Base-by-base conservation (phyloP, 2,329 filamentous ascomycete species). In the Nemania sp. region DNA sequence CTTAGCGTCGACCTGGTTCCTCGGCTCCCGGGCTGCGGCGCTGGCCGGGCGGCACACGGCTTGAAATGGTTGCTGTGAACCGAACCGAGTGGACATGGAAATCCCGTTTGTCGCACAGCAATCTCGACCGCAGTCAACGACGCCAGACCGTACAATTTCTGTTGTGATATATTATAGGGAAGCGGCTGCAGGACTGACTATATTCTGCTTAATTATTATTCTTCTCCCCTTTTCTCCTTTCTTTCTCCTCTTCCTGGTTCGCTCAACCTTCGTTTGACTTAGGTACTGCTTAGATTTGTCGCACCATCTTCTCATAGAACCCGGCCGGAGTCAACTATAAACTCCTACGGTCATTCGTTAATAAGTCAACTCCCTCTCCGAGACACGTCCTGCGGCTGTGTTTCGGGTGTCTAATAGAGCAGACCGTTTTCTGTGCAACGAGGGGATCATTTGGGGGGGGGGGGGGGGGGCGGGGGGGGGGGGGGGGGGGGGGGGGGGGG, bases 21-120 rank as follows among this genome's bases (percentile, higher is more conserved):
- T 50, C 50, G 21, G 39, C 25, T 25, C n/a, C 50, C 67, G 68
- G 68, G 64, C 59, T 48, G 64, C 68, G 68, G 62, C 68, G 67
- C 60, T 60, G 63, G 62, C 68, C 68, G 68, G 64, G 62, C 65
- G 57, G 67, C 64, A 58, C 59, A 63, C 66, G 59, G 62, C 53
- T 61, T 55, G 9, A 52, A 39, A 35, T 55, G 40, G 25, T 29
- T 43, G 60, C 63, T 65, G 59, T 64, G 43, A 50, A 54, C 56
- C 54, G 54, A 65, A 48, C 62, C 62, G 62, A 67, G 67, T 64
- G 65, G 63, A 59, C 63, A 7, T 29, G 25, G 25, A 29, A 54
- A 53, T 50, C 39, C 66, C 64, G 67, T 63, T 55, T 42, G 53
- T 29, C 25, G 25, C 25, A 61, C 59, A 59, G 39, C 37, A 37